Percentiles rank a stretch among this genome's conserved stretches.
These are phyloP conservation scores for Onygenales sp. DNA, from an alignment of 2,329 filamentous ascomycete genomes.

Conservation along the genomic window DNA sequence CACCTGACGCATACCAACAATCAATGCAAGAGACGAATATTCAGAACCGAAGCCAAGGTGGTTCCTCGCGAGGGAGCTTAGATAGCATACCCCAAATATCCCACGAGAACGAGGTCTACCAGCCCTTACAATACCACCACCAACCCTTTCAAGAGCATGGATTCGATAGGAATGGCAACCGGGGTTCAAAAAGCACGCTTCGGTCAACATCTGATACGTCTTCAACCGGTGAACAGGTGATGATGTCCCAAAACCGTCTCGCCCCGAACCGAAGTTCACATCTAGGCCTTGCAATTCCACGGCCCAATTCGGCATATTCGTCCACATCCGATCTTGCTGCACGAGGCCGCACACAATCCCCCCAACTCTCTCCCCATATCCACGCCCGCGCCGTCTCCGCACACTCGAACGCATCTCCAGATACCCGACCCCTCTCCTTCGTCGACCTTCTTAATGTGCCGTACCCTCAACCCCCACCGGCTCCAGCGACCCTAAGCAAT, in stretches of 20 bases:
- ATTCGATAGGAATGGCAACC: slow-evolving; percentile 13
- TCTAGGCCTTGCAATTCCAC: slow-evolving; percentile 50
- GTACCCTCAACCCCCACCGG: slow-evolving; percentile 71
- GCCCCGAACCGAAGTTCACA: slow-evolving; percentile 44
- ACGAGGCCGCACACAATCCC: slow-evolving; percentile 52
- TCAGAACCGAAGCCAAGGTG: slow-evolving; percentile 13
- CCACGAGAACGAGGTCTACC: slow-evolving; percentile 28
- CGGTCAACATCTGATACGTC: slow-evolving; percentile 22
- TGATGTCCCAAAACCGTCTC: slow-evolving; percentile 48
- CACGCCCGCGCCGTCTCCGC: slow-evolving; percentile 42
- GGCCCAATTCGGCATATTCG: slow-evolving; percentile 71
- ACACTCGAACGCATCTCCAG: slow-evolving; percentile 45
- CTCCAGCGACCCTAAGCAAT: slow-evolving; percentile 61
- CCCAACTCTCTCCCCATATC: slow-evolving; percentile 38
- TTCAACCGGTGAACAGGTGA: slow-evolving; percentile 36
- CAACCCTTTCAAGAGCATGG: slow-evolving; percentile 33
- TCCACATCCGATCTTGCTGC: slow-evolving; percentile 58
- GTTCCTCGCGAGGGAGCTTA: slow-evolving; percentile 27
- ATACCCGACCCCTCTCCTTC: slow-evolving; percentile 50
- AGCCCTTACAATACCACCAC: slow-evolving; percentile 45
- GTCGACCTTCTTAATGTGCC: slow-evolving; percentile 56
- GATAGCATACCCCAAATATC: slow-evolving; percentile 21
- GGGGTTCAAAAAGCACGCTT: slow-evolving; percentile 18
- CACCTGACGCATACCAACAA: slow-evolving; percentile 2
- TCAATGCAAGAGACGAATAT: slow-evolving; percentile 19